Conservation (phyloP, 1,139 yeast genomes). For the Candida smagusa region DNA sequence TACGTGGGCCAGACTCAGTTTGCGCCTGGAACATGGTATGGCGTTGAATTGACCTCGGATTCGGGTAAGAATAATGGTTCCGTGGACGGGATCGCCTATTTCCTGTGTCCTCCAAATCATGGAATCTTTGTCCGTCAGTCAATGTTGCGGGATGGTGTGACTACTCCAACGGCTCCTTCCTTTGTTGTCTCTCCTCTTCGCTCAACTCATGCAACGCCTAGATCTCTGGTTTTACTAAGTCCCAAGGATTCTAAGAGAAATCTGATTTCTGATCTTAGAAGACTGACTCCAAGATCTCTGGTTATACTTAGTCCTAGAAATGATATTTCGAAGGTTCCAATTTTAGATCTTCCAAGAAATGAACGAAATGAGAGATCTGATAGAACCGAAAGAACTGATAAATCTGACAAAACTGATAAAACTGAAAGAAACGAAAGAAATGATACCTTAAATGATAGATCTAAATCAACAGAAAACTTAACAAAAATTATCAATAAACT, state of each 20-base stretch:
- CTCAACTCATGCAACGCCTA: not conserved
- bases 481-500: constrained; percentile 42
- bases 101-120: constrained; percentile 45
- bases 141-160: constrained; percentile 4
- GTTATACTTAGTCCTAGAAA: too few species aligned
- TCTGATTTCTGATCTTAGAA: too few species aligned
- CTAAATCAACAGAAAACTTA: constrained; percentile 6
- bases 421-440: not conserved
- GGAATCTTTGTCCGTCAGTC: constrained; percentile 62
- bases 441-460: not conserved
- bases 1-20: constrained; percentile 55
- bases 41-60: constrained; percentile 63
- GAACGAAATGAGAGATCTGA: too few species aligned
- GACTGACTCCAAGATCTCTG: too few species aligned
- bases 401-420: not conserved
- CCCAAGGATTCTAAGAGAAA: too few species aligned
- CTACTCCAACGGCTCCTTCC: constrained; percentile 1
- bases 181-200: constrained; percentile 1
- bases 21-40: constrained; percentile 74
- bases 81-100: constrained; percentile 62
- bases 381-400: not conserved
- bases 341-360: too few species aligned
- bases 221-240: too few species aligned
- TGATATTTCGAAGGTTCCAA: too few species aligned
- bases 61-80: constrained; percentile 80